Conservation (phyloP, 352 stramenopile genomes). For the Phytophthora litchii region DNA sequence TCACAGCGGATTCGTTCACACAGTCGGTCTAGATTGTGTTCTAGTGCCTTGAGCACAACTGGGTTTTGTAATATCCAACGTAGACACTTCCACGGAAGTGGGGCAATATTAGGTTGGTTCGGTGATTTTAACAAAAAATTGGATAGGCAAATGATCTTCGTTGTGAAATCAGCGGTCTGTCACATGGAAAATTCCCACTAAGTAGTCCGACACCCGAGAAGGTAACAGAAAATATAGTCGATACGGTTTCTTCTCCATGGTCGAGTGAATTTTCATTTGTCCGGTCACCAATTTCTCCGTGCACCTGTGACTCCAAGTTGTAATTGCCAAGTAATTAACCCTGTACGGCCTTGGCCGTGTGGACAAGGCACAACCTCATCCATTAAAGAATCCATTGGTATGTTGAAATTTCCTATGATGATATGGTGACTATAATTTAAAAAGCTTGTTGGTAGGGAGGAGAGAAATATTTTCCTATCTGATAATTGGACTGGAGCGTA, state of each 20-base stretch:
- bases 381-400: background rate
- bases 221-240: constrained; percentile 9
- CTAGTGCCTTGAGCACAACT: background rate
- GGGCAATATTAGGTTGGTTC: background rate
- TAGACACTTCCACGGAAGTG: background rate
- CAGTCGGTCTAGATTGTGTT: background rate
- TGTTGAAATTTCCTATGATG: constrained; percentile 9
- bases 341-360: background rate
- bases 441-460: background rate
- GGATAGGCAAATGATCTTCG: constrained; percentile 7
- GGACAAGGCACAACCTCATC: background rate
- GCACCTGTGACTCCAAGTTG: constrained; percentile 2
- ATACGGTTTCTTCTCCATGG: background rate
- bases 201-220: background rate
- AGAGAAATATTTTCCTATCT: background rate
- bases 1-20: background rate
- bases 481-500: background rate
- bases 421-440: background rate
- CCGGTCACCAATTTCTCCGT: background rate
- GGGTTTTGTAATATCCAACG: constrained; percentile 5
- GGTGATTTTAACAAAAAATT: background rate
- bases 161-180: background rate
- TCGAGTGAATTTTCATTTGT: background rate
- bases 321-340: constrained; percentile 6
- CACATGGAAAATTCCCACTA: background rate